Conservation (phyloP, 2,329 filamentous ascomycete genomes). For the Neocucurbitaria cava region DNA sequence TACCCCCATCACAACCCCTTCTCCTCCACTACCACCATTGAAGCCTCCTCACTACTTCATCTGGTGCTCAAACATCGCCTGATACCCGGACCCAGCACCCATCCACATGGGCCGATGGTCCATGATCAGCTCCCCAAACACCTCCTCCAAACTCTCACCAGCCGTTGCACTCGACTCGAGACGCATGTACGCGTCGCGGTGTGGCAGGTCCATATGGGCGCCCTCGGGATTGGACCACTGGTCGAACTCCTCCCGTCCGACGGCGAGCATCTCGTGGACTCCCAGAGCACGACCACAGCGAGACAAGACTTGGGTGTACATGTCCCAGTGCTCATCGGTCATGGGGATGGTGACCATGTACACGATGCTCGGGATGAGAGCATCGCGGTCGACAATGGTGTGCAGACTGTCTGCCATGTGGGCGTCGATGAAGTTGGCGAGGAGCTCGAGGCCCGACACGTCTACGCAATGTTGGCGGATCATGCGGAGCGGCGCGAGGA, state of each 20-base stretch:
- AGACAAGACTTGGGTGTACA: conserved; percentile 15
- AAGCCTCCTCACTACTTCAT: not conserved
- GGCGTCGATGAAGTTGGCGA: conserved; percentile 12
- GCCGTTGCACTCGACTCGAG: not conserved
- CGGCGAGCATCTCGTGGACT: conserved; percentile 13
- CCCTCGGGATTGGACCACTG: not conserved
- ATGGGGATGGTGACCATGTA: conserved; percentile 21
- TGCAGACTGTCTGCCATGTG: conserved; percentile 14
- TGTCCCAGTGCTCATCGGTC: conserved; percentile 12
- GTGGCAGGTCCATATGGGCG: not conserved
- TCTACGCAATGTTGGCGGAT: conserved; percentile 2
- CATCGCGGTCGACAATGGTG: conserved; percentile 7
- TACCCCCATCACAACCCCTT: not conserved
- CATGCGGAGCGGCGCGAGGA: conserved; percentile 18
- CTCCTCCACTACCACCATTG: not conserved
- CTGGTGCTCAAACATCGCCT: not conserved
- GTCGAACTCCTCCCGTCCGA: conserved; percentile 10
- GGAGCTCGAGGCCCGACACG: not conserved
- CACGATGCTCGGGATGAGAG: conserved; percentile 14
- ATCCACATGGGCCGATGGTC: not conserved
- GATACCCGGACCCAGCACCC: not conserved
- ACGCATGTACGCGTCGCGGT: not conserved
- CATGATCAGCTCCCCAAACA: not conserved
- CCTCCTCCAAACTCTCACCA: not conserved
- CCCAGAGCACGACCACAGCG: conserved; percentile 11